Conservation (phyloP, 2,329 filamentous ascomycete species). For the Kalaharituber pfeilii region DNA sequence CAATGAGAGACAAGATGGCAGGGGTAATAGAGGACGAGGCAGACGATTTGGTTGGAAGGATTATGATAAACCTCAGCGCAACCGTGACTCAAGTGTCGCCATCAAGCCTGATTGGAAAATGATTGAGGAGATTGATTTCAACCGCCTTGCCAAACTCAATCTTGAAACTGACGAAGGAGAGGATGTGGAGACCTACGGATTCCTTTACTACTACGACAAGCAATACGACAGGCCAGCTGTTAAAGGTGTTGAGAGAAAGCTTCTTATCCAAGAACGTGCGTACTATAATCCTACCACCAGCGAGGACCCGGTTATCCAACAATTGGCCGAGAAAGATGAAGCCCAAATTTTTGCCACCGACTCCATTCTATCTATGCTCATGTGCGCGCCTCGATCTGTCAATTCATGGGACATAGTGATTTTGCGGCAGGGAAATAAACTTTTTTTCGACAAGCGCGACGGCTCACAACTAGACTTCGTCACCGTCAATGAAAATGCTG, state of each 20-base stretch:
- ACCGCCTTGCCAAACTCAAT: constrained; percentile 85
- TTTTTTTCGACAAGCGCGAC: constrained; percentile 97
- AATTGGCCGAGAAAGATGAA: constrained; percentile 87
- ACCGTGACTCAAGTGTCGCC: constrained; percentile 88
- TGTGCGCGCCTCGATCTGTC: constrained; percentile 91
- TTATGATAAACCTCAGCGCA: constrained; percentile 92
- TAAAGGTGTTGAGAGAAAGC: constrained; percentile 72
- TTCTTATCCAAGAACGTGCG: constrained; percentile 77
- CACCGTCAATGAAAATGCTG: constrained; percentile 96
- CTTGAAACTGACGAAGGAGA: constrained; percentile 88
- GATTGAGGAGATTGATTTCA: constrained; percentile 97
- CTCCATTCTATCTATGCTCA: constrained; percentile 95
- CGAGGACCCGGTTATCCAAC: constrained; percentile 89
- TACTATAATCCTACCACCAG: constrained; percentile 98
- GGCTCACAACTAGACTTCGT: constrained; percentile 91
- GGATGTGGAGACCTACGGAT: constrained; percentile 87
- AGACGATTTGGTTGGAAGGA: constrained; percentile 97
- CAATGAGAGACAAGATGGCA: constrained; percentile 52
- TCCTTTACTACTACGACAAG: constrained; percentile 97
- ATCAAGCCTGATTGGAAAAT: constrained; percentile 92
- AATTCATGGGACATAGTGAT: constrained; percentile 99
- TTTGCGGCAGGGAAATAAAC: constrained; percentile 78
- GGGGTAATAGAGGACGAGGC: constrained; percentile 52
- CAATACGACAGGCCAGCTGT: constrained; percentile 85
- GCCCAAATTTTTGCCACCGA: constrained; percentile 94